Conservation (phyloP, 352 stramenopile genomes). For the Pythium sukuiense region DNA sequence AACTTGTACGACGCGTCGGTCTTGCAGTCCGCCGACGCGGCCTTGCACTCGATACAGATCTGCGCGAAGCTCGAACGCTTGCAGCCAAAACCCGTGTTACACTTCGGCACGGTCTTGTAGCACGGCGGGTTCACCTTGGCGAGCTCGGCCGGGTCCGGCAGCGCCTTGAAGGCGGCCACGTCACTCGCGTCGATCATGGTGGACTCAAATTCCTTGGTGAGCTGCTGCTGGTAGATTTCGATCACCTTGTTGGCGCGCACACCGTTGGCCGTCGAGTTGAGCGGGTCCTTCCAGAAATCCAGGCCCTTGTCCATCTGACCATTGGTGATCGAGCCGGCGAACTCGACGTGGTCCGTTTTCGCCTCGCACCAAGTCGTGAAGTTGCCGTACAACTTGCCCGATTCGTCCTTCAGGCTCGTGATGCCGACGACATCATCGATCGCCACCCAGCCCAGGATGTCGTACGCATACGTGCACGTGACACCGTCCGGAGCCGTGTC, state of each 20-base stretch:
- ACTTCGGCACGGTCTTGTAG: slow-evolving; percentile 30
- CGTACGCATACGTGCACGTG: slow-evolving; percentile 76
- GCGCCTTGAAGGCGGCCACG: slow-evolving; percentile 27
- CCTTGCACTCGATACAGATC: slow-evolving; percentile 30
- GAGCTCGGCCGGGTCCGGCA: slow-evolving; percentile 16
- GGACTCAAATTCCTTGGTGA: slow-evolving; percentile 18
- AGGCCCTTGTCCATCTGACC: slow-evolving; percentile 29
- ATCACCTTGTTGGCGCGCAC: slow-evolving; percentile 29
- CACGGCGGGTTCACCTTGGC: slow-evolving; percentile 28
- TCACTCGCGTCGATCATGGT: slow-evolving; percentile 39
- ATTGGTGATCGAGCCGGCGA: slow-evolving; percentile 28
- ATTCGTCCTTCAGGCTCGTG: slow-evolving; percentile 50
- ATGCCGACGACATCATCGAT: slow-evolving; percentile 84
- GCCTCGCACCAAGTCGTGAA: slow-evolving; percentile 62
- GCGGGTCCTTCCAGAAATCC: slow-evolving; percentile 36
- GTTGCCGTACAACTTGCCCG: slow-evolving; percentile 44
- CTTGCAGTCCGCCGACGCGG: slow-evolving; percentile 4
- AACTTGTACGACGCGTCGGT: slow-evolving; percentile 38
- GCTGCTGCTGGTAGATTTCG: slow-evolving; percentile 24
- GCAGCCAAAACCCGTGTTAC: slow-evolving; percentile 25
- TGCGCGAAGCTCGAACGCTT: slow-evolving; percentile 26
- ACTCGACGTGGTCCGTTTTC: slow-evolving; percentile 53
- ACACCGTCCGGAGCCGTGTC: slow-evolving; percentile 56
- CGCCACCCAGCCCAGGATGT: slow-evolving; percentile 67
- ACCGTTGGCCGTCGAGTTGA: slow-evolving; percentile 26